These are phyloP conservation scores for Phytophthora tentaculata DNA, from an alignment of 352 stramenopile species.

Conservation along the genomic window DNA sequence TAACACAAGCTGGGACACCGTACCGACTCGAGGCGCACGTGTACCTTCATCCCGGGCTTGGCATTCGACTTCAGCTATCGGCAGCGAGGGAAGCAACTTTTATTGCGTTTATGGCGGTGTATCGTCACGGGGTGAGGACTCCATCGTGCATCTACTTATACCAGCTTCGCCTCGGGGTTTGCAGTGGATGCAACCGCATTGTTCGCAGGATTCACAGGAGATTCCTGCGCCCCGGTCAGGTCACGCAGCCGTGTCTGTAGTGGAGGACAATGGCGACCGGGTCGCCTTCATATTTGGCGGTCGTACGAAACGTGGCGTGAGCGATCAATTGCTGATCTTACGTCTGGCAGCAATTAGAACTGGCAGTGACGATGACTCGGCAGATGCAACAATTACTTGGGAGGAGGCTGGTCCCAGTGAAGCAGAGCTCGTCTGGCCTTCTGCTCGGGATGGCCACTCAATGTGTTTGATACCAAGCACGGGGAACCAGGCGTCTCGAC, in stretches of 20 bases:
- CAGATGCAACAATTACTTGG: conserved; percentile 34
- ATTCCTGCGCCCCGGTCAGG: conserved; percentile 52
- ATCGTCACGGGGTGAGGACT: conserved; percentile 63
- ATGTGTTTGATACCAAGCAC: conserved; percentile 43
- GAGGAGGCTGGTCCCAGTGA: conserved; percentile 16
- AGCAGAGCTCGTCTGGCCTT: conserved; percentile 30
- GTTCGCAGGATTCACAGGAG: conserved; percentile 16
- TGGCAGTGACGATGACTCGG: neutral
- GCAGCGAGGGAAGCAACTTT: conserved; percentile 3
- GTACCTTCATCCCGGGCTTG: conserved; percentile 58
- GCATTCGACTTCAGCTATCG: conserved; percentile 55
- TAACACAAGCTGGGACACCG: conserved; percentile 56
- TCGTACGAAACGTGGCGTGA: conserved; percentile 68
- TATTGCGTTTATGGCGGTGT: conserved; percentile 69
- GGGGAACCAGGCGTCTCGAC: conserved; percentile 6
- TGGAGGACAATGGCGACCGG: conserved; percentile 1
- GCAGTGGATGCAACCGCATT: conserved; percentile 36
- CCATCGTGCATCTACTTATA: conserved; percentile 45
- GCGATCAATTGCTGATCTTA: conserved; percentile 48
- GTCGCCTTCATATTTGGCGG: conserved; percentile 64
- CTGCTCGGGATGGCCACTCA: conserved; percentile 66
- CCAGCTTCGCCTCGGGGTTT: conserved; percentile 19
- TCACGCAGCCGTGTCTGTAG: conserved; percentile 50
- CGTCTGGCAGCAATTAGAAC: conserved; percentile 1
- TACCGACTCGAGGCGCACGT: conserved; percentile 24